Evolutionary conservation across 2,329 filamentous ascomycete species (phyloP).

Genomic region (Cladobotryum protrusum): DNA sequence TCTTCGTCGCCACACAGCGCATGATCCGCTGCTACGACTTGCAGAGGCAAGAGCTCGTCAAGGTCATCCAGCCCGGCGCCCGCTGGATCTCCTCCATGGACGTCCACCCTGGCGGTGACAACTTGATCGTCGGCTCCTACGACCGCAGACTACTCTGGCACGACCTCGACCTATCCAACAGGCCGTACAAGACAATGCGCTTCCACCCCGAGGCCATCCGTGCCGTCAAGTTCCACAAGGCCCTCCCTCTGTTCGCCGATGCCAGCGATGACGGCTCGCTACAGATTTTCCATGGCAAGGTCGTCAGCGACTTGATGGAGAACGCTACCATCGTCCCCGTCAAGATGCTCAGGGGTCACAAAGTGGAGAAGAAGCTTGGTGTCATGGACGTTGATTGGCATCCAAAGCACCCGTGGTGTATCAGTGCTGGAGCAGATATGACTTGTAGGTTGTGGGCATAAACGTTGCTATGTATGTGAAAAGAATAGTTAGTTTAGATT

Average conservation of each 20-base stretch:
- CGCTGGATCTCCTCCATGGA: conserved; percentile 92
- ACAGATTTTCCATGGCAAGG: conserved; percentile 95
- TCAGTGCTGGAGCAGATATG: conserved; percentile 90
- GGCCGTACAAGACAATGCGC: conserved; percentile 92
- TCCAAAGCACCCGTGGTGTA: conserved; percentile 85
- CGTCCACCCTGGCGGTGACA: conserved; percentile 87
- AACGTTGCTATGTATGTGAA: conserved; percentile 4
- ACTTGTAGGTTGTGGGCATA: conserved; percentile 84
- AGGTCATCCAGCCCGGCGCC: conserved; percentile 87
- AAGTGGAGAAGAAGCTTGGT: conserved; percentile 76
- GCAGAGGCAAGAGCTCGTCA: conserved; percentile 82
- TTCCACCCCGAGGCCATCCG: conserved; percentile 93
- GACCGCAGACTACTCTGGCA: conserved; percentile 94
- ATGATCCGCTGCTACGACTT: conserved; percentile 92
- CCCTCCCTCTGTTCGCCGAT: conserved; percentile 82
- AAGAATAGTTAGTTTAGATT: no score
- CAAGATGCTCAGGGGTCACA: conserved; percentile 88
- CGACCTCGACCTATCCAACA: conserved; percentile 82
- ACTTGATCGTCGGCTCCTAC: conserved; percentile 90
- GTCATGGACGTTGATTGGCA: conserved; percentile 97
- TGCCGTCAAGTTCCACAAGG: conserved; percentile 78
- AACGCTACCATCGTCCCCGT: conserved; percentile 94
- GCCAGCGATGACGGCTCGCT: conserved; percentile 90
- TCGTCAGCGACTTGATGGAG: conserved; percentile 90
- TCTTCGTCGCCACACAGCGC: conserved; percentile 94